Percentiles rank a stretch among this genome's conserved stretches.
Evolutionary conservation across 1,284 basidiomycete species (phyloP).

Genomic region (Sanghuangporus baumii): DNA sequence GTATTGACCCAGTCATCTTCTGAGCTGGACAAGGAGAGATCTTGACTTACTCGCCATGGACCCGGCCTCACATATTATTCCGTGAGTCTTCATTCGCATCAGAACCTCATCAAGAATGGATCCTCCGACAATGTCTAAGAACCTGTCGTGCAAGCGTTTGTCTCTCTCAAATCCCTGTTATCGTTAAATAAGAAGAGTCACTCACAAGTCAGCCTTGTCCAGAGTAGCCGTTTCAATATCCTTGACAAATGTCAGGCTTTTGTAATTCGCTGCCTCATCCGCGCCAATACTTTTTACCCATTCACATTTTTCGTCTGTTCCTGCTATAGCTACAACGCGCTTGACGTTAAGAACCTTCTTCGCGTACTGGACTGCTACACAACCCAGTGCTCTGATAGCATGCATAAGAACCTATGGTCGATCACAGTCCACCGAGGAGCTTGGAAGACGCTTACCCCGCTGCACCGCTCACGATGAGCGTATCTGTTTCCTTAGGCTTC

Average conservation of each 20-base stretch:
- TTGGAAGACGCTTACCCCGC: conserved; percentile 24
- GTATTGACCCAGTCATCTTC: background rate
- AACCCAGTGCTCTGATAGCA: conserved; percentile 25
- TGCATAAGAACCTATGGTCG: background rate
- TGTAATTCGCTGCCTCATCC: conserved; percentile 43
- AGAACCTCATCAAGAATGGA: conserved; percentile 31
- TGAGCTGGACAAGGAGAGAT: background rate
- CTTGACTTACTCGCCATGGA: conserved; percentile 29
- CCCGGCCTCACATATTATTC: conserved; percentile 37
- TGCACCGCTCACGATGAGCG: conserved; percentile 33
- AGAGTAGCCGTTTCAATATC: conserved; percentile 19
- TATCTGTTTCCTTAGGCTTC: conserved; percentile 30
- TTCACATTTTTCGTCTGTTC: conserved; percentile 38
- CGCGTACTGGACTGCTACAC: conserved; percentile 28
- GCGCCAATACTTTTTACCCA: conserved; percentile 38
- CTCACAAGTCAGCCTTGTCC: conserved; percentile 18
- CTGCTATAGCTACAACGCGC: conserved; percentile 41
- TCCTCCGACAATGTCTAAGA: conserved; percentile 36
- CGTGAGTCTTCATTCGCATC: conserved; percentile 31
- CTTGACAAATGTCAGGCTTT: conserved; percentile 24
- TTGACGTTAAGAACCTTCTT: conserved; percentile 34
- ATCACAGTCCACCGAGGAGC: background rate
- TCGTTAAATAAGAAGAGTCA: conserved; percentile 10
- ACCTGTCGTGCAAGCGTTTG: background rate
- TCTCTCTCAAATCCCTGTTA: conserved; percentile 16